Percentiles rank a stretch among this genome's conserved stretches.
phyloP scores from a whole-genome alignment of 257 asterid genomes.

The Nyctanthes arbortristis region DNA sequence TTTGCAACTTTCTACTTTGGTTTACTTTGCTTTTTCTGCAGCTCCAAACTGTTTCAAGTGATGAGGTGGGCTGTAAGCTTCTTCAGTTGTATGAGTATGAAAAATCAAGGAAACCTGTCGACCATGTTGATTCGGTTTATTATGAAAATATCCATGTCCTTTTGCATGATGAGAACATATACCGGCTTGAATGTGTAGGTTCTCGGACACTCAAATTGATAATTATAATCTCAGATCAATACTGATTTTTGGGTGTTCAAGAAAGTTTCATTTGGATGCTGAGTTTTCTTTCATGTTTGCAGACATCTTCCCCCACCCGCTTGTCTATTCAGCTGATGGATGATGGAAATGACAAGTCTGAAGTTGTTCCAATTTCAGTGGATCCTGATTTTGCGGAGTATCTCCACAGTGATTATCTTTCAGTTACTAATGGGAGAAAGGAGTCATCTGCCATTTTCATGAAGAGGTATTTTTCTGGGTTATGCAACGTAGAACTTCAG shows the following conservation, averaged over 20 bases:
- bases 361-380: slow-evolving; percentile 81
- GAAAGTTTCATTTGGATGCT: slow-evolving; percentile 23
- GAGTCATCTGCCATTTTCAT: slow-evolving; percentile 66
- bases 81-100: slow-evolving; percentile 49
- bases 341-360: slow-evolving; percentile 81
- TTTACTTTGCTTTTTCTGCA: slow-evolving; percentile 16
- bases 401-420: slow-evolving; percentile 74
- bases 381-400: slow-evolving; percentile 84
- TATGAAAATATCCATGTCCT: slow-evolving; percentile 48
- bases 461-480: slow-evolving; percentile 59
- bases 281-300: slow-evolving; percentile 33
- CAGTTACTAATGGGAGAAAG: slow-evolving; percentile 59
- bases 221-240: background rate
- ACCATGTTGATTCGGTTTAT: slow-evolving; percentile 42
- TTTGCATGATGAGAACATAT: slow-evolving; percentile 45
- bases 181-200: slow-evolving; percentile 68
- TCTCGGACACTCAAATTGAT: slow-evolving; percentile 12
- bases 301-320: slow-evolving; percentile 67
- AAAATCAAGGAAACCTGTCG: slow-evolving; percentile 40
- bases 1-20: background rate
- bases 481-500: slow-evolving; percentile 14
- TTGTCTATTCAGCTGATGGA: slow-evolving; percentile 91
- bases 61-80: slow-evolving; percentile 48
- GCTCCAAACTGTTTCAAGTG: slow-evolving; percentile 52
- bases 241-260: background rate